Evolutionary conservation across 2,329 filamentous ascomycete genomes (phyloP).

Genomic region (Cladosporium sphaerospermum): DNA sequence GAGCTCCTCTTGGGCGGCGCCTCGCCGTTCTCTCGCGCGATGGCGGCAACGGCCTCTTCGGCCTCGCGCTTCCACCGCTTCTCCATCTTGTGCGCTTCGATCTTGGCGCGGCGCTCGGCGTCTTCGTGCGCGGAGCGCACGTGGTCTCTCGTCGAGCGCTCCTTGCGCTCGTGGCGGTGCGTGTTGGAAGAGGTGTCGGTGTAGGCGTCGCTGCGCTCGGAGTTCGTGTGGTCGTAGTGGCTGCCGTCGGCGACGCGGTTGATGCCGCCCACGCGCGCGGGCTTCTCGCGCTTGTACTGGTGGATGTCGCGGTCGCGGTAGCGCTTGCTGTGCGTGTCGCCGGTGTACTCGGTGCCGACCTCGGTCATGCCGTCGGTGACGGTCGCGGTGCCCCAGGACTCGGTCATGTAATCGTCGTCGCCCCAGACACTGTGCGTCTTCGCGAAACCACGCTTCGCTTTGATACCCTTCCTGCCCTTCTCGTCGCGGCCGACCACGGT

Average conservation of each 20-base stretch:
- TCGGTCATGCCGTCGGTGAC: slow-evolving; percentile 29
- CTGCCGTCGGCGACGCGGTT: slow-evolving; percentile 77
- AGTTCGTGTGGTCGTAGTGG: slow-evolving; percentile 71
- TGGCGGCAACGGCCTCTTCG: slow-evolving; percentile 33
- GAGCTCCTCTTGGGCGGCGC: slow-evolving; percentile 20
- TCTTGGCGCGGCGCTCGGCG: slow-evolving; percentile 31
- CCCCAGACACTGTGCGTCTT: slow-evolving; percentile 39
- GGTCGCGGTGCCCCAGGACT: slow-evolving; percentile 27
- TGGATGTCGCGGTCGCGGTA: slow-evolving; percentile 61
- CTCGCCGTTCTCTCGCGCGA: slow-evolving; percentile 28
- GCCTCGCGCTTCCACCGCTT: slow-evolving; percentile 35
- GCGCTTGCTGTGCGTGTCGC: slow-evolving; percentile 38
- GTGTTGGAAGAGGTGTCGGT: slow-evolving; percentile 42
- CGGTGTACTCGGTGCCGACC: slow-evolving; percentile 21
- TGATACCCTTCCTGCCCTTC: slow-evolving; percentile 35
- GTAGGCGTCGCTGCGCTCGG: slow-evolving; percentile 46
- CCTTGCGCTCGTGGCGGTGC: slow-evolving; percentile 6
- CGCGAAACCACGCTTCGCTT: slow-evolving; percentile 34
- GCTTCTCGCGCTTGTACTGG: slow-evolving; percentile 77
- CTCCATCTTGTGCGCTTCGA: slow-evolving; percentile 35
- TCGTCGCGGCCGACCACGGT: slow-evolving; percentile 41
- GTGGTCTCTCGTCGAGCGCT: slow-evolving; percentile 8
- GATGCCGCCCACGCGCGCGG: slow-evolving; percentile 80
- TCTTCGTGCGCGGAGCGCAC: slow-evolving; percentile 23
- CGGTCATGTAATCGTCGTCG: slow-evolving; percentile 38